Evolutionary conservation across 768 basidiomycete genomes (phyloP).

Genomic region (Rhodosporidiobolus odoratus): DNA sequence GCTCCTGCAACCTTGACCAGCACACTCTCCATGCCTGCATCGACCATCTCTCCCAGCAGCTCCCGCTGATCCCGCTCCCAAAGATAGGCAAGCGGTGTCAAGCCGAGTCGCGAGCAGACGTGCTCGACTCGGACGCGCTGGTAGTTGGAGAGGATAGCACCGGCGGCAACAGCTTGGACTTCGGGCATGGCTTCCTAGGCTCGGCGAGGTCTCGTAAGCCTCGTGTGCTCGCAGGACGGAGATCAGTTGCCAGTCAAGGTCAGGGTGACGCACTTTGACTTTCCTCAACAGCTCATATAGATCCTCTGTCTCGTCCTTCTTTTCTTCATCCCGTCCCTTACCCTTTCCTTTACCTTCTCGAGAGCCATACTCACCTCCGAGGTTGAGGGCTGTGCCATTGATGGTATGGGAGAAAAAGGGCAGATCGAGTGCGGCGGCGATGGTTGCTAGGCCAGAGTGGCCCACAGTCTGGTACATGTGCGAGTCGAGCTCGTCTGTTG

Average conservation of each 20-base stretch:
- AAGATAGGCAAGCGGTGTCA: conserved; percentile 78
- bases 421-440: conserved; percentile 76
- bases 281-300: conserved; percentile 63
- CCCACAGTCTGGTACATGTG: conserved; percentile 99
- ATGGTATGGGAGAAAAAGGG: conserved; percentile 81
- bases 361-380: conserved; percentile 75
- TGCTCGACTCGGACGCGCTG: conserved; percentile 96
- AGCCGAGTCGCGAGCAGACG: conserved; percentile 74
- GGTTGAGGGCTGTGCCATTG: conserved; percentile 69
- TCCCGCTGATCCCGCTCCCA: conserved; percentile 91
- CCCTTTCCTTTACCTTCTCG: conserved; percentile 1
- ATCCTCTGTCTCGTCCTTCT: conserved; percentile 87
- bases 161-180: conserved; percentile 79
- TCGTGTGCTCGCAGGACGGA: neutral
- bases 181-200: conserved; percentile 68
- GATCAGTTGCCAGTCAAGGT: neutral
- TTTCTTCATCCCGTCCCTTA: conserved; percentile 47
- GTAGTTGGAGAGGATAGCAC: conserved; percentile 95
- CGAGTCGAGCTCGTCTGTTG: conserved; percentile 92
- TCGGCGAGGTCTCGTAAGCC: conserved; percentile 1
- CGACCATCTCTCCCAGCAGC: conserved; percentile 79
- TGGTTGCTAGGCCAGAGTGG: conserved; percentile 80
- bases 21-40: conserved; percentile 68
- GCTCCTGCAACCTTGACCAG: conserved; percentile 96
- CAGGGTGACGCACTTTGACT: conserved; percentile 62